Evolutionary conservation across 2,329 filamentous ascomycete genomes (phyloP), one percentile per base, ranked within the genome.

Genomic region (Ascosphaera apis): DNA sequence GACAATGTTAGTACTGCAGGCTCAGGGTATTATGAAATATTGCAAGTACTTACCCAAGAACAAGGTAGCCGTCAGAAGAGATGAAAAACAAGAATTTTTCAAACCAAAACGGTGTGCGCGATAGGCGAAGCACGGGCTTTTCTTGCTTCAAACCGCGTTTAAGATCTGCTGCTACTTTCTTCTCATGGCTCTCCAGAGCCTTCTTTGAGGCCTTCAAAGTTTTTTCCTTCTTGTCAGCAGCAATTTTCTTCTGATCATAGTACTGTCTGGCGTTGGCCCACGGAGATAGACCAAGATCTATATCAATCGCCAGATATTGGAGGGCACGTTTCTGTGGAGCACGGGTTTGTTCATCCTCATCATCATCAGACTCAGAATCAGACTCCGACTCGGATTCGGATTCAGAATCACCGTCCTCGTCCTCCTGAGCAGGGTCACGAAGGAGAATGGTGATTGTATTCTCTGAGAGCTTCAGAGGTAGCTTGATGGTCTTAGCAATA

Each of bases 21-120:
- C 6, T 2, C 7, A 18, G 8, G 18, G 2, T 13, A 13, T 15
- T 2, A 28, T 3, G n/a, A 25, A 7, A 11, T 36, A 25, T 34
- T 15, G 15, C 27, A 34, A 16, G 32, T 25, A 49, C 51, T 32
- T 48, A 57, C 54, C 74, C 86, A 12, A 98, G 66, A 1, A 95
- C 79, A 4, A 98, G 66, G 51, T 95, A 93, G 3, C 86, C 84
- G 49, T 98, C 88, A 0, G 83, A 91, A 1, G 84, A 93, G 45
- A 95, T 69, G 57, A 98, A 98, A 67, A 82, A 95, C 18, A 74
- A 63, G 47, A 92, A 98, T 55, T 98, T 98, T 49, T 98, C 88
- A 45, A 93, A 98, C 88, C 88, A 98, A 47, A 84, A 69, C 44
- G 75, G 76, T 48, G 74, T 77, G 38, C 88, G 70, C 6, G 92